Evolutionary conservation across 2,329 filamentous ascomycete genomes (phyloP).

Genomic region (Neocucurbitaria cava): DNA sequence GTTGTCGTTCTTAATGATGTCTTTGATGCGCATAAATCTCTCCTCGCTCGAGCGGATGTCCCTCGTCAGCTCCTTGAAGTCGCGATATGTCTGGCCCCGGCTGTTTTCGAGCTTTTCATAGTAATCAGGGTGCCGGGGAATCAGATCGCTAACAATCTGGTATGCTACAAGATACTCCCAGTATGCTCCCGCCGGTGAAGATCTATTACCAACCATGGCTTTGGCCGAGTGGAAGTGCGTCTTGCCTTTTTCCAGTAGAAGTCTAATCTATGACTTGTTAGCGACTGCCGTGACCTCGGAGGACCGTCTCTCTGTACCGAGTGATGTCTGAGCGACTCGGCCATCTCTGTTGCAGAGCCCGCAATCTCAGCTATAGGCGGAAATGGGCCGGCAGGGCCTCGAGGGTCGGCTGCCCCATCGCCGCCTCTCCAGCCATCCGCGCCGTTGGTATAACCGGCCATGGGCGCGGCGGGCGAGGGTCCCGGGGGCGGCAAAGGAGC

Average conservation of each 20-base stretch:
- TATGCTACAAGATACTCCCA: conserved; percentile 84
- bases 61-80: conserved; percentile 48
- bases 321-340: conserved; percentile 34
- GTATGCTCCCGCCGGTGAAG: conserved; percentile 76
- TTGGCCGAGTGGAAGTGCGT: conserved; percentile 60
- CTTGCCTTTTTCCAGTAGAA: conserved; percentile 52
- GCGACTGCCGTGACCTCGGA: conserved; percentile 4
- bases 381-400: conserved; percentile 28
- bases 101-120: conserved; percentile 65
- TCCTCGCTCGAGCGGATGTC: conserved; percentile 48
- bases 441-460: conserved; percentile 42
- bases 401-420: conserved; percentile 30
- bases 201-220: conserved; percentile 50
- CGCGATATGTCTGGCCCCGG: conserved; percentile 56
- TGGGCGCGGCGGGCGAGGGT: conserved; percentile 28
- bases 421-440: conserved; percentile 33
- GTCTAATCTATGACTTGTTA: conserved; percentile 45
- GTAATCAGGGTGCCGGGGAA: conserved; percentile 79
- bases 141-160: conserved; percentile 76
- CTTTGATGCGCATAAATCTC: conserved; percentile 56
- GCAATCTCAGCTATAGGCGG: conserved; percentile 55
- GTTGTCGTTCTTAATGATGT: conserved; percentile 61
- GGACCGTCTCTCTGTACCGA: conserved; percentile 29
- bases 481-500: conserved; percentile 43
- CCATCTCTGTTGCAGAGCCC: conserved; percentile 47